Percentiles rank a stretch among this genome's conserved stretches.
phyloP scores from a whole-genome alignment of 2,329 filamentous ascomycete species.

The Lecanicillium sp. region DNA sequence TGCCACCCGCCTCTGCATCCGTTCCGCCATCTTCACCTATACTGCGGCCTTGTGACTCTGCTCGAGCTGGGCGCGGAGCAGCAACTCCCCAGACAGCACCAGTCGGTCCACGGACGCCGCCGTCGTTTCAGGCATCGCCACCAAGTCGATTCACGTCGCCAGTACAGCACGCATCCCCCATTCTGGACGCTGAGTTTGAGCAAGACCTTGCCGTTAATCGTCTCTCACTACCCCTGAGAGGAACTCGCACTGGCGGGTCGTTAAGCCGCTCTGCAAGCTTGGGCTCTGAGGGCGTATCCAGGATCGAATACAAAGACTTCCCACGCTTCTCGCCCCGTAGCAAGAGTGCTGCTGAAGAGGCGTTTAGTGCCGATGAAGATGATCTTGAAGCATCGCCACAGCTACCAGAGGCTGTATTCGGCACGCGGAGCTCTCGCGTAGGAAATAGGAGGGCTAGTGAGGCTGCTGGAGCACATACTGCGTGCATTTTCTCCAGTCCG shows the following conservation, averaged over 20 bases:
- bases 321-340: constrained; percentile 27
- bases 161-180: constrained; percentile 20
- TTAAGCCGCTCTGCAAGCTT: constrained; percentile 27
- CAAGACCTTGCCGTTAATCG: constrained; percentile 30
- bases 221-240: constrained; percentile 24
- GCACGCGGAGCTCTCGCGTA: constrained; percentile 13
- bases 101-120: constrained; percentile 14
- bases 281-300: constrained; percentile 20
- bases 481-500: constrained; percentile 23
- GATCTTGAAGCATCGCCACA: constrained; percentile 18
- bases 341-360: constrained; percentile 18
- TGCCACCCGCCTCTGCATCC: neutral
- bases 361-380: constrained; percentile 15
- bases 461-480: constrained; percentile 16
- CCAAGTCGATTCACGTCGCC: constrained; percentile 18
- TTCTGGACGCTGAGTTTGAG: constrained; percentile 26
- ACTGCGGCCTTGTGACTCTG: constrained; percentile 19
- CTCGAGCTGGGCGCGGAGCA: neutral
- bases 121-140: constrained; percentile 18
- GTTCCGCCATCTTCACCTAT: constrained; percentile 22
- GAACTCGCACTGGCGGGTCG: constrained; percentile 18
- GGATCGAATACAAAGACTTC: constrained; percentile 25
- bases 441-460: neutral
- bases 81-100: constrained; percentile 18
- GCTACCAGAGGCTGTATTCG: constrained; percentile 25